phyloP scores from a whole-genome alignment of 345 rosid species.

The Clausena lansium region DNA sequence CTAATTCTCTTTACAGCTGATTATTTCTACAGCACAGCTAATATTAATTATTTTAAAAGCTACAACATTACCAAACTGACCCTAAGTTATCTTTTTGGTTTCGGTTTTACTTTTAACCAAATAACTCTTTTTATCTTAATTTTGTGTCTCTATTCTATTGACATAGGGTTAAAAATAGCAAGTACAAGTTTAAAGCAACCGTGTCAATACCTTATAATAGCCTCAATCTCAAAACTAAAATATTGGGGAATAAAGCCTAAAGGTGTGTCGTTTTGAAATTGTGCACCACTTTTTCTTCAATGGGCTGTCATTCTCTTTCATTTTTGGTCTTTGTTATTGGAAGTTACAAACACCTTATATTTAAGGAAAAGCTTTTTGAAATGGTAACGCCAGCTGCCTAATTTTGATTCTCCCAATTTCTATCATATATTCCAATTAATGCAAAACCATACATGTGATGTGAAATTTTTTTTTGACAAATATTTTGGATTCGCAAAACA shows the following conservation, averaged over 20 bases:
- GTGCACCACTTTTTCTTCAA: background rate
- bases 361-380: background rate
- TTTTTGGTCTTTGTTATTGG: background rate
- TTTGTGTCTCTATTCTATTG: too few species aligned
- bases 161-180: too few species aligned
- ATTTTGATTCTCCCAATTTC: background rate
- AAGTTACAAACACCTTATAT: background rate
- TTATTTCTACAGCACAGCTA: too few species aligned
- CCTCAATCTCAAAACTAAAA: background rate
- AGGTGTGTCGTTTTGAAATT: background rate
- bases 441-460: background rate
- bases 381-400: background rate
- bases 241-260: background rate
- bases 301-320: background rate
- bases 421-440: background rate
- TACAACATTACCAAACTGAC: too few species aligned
- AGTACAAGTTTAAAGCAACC: too few species aligned
- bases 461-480: background rate
- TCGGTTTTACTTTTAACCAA: too few species aligned
- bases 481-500: background rate
- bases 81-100: too few species aligned
- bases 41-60: too few species aligned
- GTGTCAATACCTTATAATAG: background rate
- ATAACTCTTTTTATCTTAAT: too few species aligned
- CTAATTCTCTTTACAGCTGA: too few species aligned